A percentile compares a stretch with the other conserved stretches of the same genome.
Evolutionary conservation across 176 grass and related monocot species (phyloP).

Genomic region (Olyra latifolia): DNA sequence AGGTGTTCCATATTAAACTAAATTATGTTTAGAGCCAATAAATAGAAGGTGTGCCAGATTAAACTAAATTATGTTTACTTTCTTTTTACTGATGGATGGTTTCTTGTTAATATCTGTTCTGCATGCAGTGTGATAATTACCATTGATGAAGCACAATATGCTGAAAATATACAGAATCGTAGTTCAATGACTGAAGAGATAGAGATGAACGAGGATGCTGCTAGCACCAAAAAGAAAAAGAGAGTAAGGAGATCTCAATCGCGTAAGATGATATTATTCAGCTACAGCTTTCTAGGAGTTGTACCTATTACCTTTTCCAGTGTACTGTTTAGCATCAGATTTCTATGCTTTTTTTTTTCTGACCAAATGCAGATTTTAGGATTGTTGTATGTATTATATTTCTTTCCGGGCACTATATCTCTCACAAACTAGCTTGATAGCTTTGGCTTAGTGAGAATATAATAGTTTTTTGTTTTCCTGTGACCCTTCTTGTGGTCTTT

Average conservation of each 20-base stretch:
- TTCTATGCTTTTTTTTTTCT: constrained; percentile 10
- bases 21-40: constrained; percentile 10
- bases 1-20: constrained; percentile 37
- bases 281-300: constrained; percentile 35
- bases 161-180: constrained; percentile 38
- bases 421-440: background rate
- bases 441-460: background rate
- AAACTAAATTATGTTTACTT: background rate
- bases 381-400: constrained; percentile 1
- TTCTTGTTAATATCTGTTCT: constrained; percentile 35
- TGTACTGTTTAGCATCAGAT: constrained; percentile 17
- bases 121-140: constrained; percentile 48
- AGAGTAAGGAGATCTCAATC: constrained; percentile 72
- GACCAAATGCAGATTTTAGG: constrained; percentile 6
- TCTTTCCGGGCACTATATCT: background rate
- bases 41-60: constrained; percentile 44
- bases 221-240: constrained; percentile 63
- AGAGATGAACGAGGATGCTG: constrained; percentile 34
- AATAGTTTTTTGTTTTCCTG: background rate
- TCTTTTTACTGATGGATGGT: constrained; percentile 11
- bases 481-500: background rate
- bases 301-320: constrained; percentile 22
- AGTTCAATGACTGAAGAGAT: constrained; percentile 25
- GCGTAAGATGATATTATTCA: constrained; percentile 56
- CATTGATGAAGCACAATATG: constrained; percentile 35